Base-by-base conservation (phyloP, 2,329 filamentous ascomycete genomes). In the Penicillium decumbens region DNA sequence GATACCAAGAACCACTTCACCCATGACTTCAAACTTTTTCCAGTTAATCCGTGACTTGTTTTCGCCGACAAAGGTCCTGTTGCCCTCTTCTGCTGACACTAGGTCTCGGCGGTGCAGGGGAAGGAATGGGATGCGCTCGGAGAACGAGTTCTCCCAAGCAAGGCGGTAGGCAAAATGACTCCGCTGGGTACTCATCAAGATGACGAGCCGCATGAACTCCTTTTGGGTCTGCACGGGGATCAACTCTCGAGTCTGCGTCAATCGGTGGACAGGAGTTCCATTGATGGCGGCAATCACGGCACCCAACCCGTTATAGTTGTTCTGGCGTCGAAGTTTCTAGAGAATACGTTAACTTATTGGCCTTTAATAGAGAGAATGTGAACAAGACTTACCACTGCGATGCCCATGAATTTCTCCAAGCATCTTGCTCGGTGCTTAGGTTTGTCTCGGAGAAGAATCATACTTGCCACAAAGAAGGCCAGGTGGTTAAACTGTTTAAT, bases 301-400 rank as follows among this genome's bases (percentile, higher is more conserved):
- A n/a, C 91, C 92, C 1, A 98, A 77, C 0, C 90, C 88, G 67
- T 97, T 97, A 76, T 97, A 98, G 70, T 98, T 97, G 75, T 97
- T 96, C 54, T 95, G 75, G 64, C 91, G 85, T 33, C 93, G 87
- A 43, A 98, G 76, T 72, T 90, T 92, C 63, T 85, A 65, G 24
- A 28, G 1, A 28, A 38, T 29, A 15, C 29, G 25, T 35, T 37
- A n/a, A 15, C n/a, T 18, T 18, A 35, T 15, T 18, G 32, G 10
- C 40, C 23, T 2, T 4, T 25, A 9, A 8, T 24, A 18, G 13
- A 8, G 3, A 13, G 13, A 12, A 20, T 41, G 32, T 3, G 28
- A 1, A n/a, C 27, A 10, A 40, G 28, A 59, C 68, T 49, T 57
- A 76, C 74, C 67, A 72, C 73, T 30, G 92, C 91, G 60, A 98